phyloP scores from a whole-genome alignment of 345 rosid genomes.

The Salix udensis region DNA sequence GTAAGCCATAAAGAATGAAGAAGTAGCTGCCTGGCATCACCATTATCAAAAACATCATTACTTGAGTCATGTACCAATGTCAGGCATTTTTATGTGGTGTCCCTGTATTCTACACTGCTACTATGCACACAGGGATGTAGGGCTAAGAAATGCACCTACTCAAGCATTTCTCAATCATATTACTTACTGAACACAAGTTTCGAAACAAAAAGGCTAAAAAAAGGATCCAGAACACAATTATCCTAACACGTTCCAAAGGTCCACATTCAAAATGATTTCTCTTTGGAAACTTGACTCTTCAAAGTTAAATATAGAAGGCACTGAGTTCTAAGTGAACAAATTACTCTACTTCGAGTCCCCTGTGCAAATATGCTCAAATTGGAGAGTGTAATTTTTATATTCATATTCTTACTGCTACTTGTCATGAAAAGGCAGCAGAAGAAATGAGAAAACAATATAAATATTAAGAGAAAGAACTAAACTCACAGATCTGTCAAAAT shows the following conservation, averaged over 20 bases:
- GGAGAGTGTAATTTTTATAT: neutral
- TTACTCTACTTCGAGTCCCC: neutral
- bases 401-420: neutral
- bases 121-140: neutral
- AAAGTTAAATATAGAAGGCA: neutral
- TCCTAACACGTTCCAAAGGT: neutral
- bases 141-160: neutral
- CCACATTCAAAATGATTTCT: neutral
- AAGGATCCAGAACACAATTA: neutral
- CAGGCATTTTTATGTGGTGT: neutral
- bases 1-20: neutral
- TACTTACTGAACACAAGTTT: neutral
- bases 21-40: neutral
- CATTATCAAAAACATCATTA: neutral
- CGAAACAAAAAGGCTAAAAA: neutral
- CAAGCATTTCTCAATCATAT: neutral
- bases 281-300: neutral
- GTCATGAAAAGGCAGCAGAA: neutral
- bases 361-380: neutral
- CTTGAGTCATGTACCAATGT: neutral
- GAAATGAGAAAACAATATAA: neutral
- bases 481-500: slow-evolving; percentile 96
- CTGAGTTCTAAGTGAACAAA: neutral
- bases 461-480: neutral
- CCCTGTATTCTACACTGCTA: neutral